A percentile compares a stretch with the other conserved stretches of the same genome.
phyloP scores from a whole-genome alignment of 257 asterid species.

The Solanum megistacrolobum region DNA sequence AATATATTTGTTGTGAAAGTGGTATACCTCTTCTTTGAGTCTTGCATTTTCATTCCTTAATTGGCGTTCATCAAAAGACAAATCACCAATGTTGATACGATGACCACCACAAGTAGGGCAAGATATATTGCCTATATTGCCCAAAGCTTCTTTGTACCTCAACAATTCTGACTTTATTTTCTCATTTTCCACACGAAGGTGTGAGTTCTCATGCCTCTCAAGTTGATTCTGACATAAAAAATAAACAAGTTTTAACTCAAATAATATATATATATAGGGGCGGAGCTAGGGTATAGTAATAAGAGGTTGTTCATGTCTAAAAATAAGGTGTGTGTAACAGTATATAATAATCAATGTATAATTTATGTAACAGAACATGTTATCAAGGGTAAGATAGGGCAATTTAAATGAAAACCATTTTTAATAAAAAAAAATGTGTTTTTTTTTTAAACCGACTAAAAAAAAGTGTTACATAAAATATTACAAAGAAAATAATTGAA shows the following conservation, averaged over 20 bases:
- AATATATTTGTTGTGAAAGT: too few species aligned
- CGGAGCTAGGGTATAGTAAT: background rate
- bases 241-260: background rate
- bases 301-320: background rate
- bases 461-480: background rate
- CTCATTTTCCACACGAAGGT: conserved; percentile 10
- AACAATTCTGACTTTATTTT: conserved; percentile 6
- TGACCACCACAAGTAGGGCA: conserved; percentile 1
- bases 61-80: background rate
- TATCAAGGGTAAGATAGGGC: background rate
- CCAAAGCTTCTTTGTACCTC: background rate
- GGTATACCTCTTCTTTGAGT: conserved; percentile 14
- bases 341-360: background rate
- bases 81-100: background rate
- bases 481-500: background rate
- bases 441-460: background rate
- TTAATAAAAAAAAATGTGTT: background rate
- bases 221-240: conserved; percentile 1
- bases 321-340: background rate
- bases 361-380: background rate
- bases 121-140: background rate
- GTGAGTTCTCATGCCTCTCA: conserved; percentile 1
- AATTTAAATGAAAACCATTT: background rate
- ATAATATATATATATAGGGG: background rate
- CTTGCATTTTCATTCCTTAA: conserved; percentile 3